These are phyloP conservation scores for Jacaranda mimosifolia DNA, from an alignment of 257 asterid genomes.

Conservation along the genomic window DNA sequence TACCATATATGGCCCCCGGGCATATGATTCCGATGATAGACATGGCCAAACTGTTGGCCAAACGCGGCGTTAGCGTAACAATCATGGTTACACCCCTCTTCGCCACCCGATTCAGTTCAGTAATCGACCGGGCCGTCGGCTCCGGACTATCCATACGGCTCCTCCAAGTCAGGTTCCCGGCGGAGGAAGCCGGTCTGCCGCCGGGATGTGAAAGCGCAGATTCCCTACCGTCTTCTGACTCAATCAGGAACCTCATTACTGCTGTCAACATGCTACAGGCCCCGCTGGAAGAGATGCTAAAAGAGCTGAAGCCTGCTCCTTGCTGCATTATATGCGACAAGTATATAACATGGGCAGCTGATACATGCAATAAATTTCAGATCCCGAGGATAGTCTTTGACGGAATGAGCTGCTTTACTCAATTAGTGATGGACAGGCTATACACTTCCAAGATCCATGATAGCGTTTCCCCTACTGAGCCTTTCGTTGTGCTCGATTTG, in stretches of 20 bases:
- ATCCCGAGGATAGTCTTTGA: constrained; percentile 57
- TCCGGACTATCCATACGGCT: constrained; percentile 53
- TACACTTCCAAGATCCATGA: constrained; percentile 36
- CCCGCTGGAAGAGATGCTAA: constrained; percentile 41
- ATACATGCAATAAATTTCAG: constrained; percentile 32
- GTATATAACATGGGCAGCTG: constrained; percentile 48
- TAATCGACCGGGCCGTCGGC: constrained; percentile 37
- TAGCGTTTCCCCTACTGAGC: constrained; percentile 30
- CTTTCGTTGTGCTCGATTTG: constrained; percentile 51
- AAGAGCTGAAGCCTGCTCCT: constrained; percentile 43
- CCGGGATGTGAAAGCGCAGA: constrained; percentile 64
- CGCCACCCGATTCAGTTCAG: constrained; percentile 41
- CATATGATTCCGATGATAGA: constrained; percentile 67
- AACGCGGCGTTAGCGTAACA: constrained; percentile 41
- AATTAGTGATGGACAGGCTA: constrained; percentile 36
- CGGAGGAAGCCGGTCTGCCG: constrained; percentile 58
- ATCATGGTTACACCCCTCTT: constrained; percentile 55
- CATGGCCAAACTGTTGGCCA: constrained; percentile 54
- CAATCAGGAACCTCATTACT: constrained; percentile 40
- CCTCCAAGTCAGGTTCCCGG: constrained; percentile 49
- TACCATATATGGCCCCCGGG: constrained; percentile 48
- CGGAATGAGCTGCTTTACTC: constrained; percentile 60
- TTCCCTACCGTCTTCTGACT: constrained; percentile 45
- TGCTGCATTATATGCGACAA: constrained; percentile 53
- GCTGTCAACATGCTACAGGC: constrained; percentile 48